Conservation (phyloP, 2,329 filamentous ascomycete genomes). For the Neocatenulostroma microsporum region DNA sequence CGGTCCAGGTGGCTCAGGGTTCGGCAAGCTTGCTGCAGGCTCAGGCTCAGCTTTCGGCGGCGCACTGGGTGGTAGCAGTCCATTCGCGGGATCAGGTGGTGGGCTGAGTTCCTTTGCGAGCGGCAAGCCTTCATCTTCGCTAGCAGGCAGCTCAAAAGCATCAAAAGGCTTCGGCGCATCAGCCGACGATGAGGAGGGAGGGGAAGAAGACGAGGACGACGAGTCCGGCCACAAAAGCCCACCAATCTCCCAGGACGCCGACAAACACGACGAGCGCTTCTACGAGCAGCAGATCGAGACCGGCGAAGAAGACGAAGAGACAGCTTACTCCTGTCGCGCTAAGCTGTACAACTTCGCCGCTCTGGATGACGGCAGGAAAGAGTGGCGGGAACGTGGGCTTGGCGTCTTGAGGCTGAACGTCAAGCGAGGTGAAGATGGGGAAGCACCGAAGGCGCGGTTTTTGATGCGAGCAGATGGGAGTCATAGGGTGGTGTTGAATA, state of each 20-base stretch:
- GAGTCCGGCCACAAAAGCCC: constrained; percentile 36
- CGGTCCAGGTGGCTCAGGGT: constrained; percentile 25
- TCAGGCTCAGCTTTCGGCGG: constrained; percentile 4
- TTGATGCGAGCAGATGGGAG: constrained; percentile 90
- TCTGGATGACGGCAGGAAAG: constrained; percentile 44
- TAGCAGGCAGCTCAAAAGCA: constrained; percentile 42
- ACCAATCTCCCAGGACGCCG: constrained; percentile 43
- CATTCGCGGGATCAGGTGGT: constrained; percentile 23
- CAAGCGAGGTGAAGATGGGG: constrained; percentile 45
- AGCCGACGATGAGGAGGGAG: constrained; percentile 51
- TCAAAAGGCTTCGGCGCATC: constrained; percentile 71
- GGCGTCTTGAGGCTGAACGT: constrained; percentile 82
- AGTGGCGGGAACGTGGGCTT: constrained; percentile 84
- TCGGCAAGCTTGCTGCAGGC: constrained; percentile 20
- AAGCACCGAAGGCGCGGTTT: constrained; percentile 55
- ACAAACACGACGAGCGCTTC: constrained; percentile 55
- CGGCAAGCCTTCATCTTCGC: constrained; percentile 40
- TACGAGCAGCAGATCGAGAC: constrained; percentile 66
- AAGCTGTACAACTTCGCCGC: constrained; percentile 78
- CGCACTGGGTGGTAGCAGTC: constrained; percentile 23
- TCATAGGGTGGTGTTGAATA: constrained; percentile 79
- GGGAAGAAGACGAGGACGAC: constrained; percentile 42
- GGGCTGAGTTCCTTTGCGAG: constrained; percentile 56
- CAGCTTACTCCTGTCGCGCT: constrained; percentile 65
- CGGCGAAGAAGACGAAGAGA: constrained; percentile 76